These are phyloP conservation scores for Dianthus caryophyllus DNA, from an alignment of 148 eudicot genomes.

Conservation along the genomic window DNA sequence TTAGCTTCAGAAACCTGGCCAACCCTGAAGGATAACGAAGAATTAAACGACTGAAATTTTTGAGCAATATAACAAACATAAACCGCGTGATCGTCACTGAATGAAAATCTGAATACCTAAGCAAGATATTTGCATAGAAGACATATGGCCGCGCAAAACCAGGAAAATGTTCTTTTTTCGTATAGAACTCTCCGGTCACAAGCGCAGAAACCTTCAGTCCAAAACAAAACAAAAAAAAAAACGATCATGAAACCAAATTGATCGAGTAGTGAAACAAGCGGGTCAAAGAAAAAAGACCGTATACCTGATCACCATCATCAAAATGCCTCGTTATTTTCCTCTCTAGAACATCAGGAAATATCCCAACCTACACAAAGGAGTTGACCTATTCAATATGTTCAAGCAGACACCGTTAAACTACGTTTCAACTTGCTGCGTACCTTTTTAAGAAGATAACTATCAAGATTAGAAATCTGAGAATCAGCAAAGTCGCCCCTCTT, in stretches of 20 bases:
- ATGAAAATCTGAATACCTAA: slow-evolving; percentile 41
- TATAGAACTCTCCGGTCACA: slow-evolving; percentile 96
- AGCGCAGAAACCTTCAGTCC: slow-evolving; percentile 77
- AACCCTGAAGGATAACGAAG: slow-evolving; percentile 41
- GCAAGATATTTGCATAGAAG: slow-evolving; percentile 71
- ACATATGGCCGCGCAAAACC: slow-evolving; percentile 98
- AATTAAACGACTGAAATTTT: not conserved
- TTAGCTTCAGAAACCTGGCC: slow-evolving; percentile 85
- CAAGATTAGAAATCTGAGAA: slow-evolving; percentile 59
- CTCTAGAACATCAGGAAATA: slow-evolving; percentile 90
- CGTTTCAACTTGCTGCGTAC: slow-evolving; percentile 30
- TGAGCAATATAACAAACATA: no score
- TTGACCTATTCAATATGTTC: slow-evolving; percentile 3
- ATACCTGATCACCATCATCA: slow-evolving; percentile 81
- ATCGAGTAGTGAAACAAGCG: not conserved
- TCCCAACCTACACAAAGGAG: slow-evolving; percentile 60
- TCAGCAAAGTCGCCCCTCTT: slow-evolving; percentile 69
- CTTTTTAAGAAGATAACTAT: slow-evolving; percentile 80
- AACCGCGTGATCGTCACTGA: no score
- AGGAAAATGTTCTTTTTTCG: slow-evolving; percentile 79
- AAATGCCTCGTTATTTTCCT: slow-evolving; percentile 74
- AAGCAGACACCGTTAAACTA: not conserved
- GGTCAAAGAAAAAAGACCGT: slow-evolving; percentile 18
- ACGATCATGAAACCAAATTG: not conserved
- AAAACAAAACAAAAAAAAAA: slow-evolving; percentile 21